Conservation (phyloP, 116 monocot genomes). For the Thalassia testudinum region DNA sequence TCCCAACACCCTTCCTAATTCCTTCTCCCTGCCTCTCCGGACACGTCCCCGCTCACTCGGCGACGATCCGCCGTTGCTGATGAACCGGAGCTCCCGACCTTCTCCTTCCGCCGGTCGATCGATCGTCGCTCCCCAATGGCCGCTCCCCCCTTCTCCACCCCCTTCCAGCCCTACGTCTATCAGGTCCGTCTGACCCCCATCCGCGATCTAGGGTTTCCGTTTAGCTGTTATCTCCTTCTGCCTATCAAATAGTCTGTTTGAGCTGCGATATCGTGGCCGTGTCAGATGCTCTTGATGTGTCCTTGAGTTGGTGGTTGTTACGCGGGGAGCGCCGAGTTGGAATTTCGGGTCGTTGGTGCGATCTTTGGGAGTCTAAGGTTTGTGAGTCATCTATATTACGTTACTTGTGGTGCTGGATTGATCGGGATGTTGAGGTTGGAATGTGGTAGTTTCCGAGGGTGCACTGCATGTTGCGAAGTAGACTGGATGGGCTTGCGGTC, state of each 20-base stretch:
- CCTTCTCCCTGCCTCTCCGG: too few species aligned
- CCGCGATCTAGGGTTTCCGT: background rate
- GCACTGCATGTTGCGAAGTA: too few species aligned
- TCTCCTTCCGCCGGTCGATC: slow-evolving; percentile 1
- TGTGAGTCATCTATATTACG: too few species aligned
- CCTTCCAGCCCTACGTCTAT: slow-evolving; percentile 93
- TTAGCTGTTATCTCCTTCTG: too few species aligned
- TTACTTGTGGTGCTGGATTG: too few species aligned
- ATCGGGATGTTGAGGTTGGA: too few species aligned
- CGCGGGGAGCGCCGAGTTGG: background rate
- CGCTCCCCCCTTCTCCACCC: slow-evolving; percentile 75
- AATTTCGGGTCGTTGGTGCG: too few species aligned
- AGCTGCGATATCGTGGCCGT: background rate
- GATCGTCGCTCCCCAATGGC: slow-evolving; percentile 67
- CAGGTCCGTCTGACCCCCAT: slow-evolving; percentile 29
- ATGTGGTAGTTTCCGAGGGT: too few species aligned
- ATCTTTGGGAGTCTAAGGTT: too few species aligned
- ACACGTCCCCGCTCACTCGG: too few species aligned
- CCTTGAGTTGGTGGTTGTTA: background rate
- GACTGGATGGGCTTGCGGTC: too few species aligned
- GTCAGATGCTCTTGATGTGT: background rate
- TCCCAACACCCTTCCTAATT: too few species aligned
- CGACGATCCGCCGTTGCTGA: background rate
- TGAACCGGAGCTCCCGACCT: background rate
- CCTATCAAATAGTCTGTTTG: background rate